Percentiles rank a stretch among this genome's conserved stretches.
Evolutionary conservation across 2,329 filamentous ascomycete species (phyloP).

Genomic region (Arthrobotrys sphaeroides): DNA sequence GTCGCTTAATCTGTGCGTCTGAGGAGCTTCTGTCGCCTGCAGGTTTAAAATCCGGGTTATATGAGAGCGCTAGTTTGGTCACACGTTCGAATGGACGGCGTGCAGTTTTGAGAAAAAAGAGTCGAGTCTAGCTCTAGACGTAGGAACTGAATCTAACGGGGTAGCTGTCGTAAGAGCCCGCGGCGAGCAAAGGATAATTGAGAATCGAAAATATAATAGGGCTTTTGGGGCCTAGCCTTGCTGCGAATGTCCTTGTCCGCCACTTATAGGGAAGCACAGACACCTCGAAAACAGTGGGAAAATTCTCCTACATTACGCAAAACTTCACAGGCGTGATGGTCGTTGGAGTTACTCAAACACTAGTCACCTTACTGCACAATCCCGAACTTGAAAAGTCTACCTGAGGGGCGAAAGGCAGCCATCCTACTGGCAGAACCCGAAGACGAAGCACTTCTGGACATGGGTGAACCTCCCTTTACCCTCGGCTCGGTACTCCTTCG

Average conservation of each 20-base stretch:
- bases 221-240: not conserved
- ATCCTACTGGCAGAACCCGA: slow-evolving; percentile 39
- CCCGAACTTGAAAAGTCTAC: not conserved
- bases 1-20: slow-evolving; percentile 7
- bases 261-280: slow-evolving; percentile 37
- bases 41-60: not conserved
- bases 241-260: not conserved
- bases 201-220: not conserved
- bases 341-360: slow-evolving; percentile 39
- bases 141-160: not conserved
- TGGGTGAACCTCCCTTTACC: slow-evolving; percentile 28
- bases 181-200: not conserved
- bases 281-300: not conserved
- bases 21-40: not conserved
- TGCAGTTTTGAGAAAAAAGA: not conserved
- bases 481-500: slow-evolving; percentile 23
- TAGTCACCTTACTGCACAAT: slow-evolving; percentile 14
- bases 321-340: slow-evolving; percentile 5
- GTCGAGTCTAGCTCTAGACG: slow-evolving; percentile 30
- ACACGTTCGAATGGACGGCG: slow-evolving; percentile 3
- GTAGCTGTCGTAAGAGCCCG: not conserved
- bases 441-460: not conserved
- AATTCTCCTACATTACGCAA: slow-evolving; percentile 30
- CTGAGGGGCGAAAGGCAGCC: slow-evolving; percentile 14
- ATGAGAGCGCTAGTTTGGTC: slow-evolving; percentile 5